A percentile compares a stretch with the other conserved stretches of the same genome.
Evolutionary conservation across 83 land plant genomes (phyloP).

Genomic region (Isoetes engelmannii): DNA sequence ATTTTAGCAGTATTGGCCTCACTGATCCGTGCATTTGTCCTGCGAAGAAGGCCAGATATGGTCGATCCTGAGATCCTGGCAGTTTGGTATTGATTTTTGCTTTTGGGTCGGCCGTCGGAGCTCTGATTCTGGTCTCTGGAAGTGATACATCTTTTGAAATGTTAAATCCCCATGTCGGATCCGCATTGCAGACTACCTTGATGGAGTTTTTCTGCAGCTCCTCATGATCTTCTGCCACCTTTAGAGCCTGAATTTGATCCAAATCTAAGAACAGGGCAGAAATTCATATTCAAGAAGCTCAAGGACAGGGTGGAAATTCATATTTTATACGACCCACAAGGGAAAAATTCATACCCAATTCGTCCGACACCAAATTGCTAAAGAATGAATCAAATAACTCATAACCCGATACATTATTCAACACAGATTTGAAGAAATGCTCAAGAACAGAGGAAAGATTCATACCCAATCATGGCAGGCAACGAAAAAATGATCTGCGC

Average conservation of each 20-base stretch:
- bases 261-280: no score
- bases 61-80: conserved; percentile 43
- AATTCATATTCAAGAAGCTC: no score
- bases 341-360: no score
- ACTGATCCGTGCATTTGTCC: conserved; percentile 54
- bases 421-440: no score
- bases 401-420: no score
- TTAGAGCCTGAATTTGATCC: conserved; percentile 49
- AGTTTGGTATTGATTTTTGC: background rate
- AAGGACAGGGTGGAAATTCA: no score
- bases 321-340: no score
- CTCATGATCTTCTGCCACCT: conserved; percentile 47
- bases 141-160: conserved; percentile 63
- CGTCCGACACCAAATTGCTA: no score
- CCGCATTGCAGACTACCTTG: conserved; percentile 88
- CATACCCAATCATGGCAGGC: conserved; percentile 35
- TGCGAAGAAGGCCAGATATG: conserved; percentile 53
- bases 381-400: no score
- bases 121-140: conserved; percentile 61
- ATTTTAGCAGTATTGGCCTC: conserved; percentile 33
- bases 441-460: no score
- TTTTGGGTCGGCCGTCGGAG: conserved; percentile 12
- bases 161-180: conserved; percentile 53
- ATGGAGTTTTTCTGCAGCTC: conserved; percentile 63
- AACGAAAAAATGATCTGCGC: conserved; percentile 26